Conservation (phyloP, 2,329 filamentous ascomycete species). For the Aspergillus uvarum region DNA sequence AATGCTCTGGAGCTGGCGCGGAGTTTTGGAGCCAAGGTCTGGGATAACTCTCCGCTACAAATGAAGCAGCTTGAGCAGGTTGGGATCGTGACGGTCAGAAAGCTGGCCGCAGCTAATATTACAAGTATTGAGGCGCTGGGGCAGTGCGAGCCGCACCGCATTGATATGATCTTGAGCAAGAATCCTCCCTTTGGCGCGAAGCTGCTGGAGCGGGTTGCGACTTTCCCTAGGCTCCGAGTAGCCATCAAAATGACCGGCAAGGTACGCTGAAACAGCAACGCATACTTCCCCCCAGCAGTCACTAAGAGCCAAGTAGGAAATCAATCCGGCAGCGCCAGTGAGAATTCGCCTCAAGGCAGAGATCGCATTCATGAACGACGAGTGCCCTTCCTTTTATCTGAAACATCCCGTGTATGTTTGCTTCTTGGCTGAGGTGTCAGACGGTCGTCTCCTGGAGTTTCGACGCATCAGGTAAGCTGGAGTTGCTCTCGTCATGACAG, state of each 20-base stretch:
- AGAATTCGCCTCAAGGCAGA: constrained; percentile 64
- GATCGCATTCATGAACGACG: constrained; percentile 70
- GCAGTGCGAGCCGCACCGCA: constrained; percentile 63
- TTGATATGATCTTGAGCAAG: constrained; percentile 74
- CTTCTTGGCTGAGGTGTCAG: constrained; percentile 69
- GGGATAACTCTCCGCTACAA: constrained; percentile 80
- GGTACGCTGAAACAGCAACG: constrained; percentile 34
- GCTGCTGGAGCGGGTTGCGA: constrained; percentile 61
- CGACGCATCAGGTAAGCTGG: constrained; percentile 54
- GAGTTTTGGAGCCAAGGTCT: constrained; percentile 70
- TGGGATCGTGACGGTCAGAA: constrained; percentile 72
- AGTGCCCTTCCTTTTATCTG: constrained; percentile 60
- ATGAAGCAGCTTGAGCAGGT: constrained; percentile 80
- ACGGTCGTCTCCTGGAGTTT: constrained; percentile 70
- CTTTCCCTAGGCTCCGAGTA: constrained; percentile 69
- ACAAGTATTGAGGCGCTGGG: constrained; percentile 70
- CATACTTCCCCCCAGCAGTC: constrained; percentile 16
- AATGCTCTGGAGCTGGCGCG: constrained; percentile 75
- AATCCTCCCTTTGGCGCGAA: constrained; percentile 81
- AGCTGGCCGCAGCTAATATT: constrained; percentile 69
- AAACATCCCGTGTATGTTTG: constrained; percentile 67
- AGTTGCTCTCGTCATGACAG: constrained; percentile 2
- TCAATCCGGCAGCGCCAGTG: constrained; percentile 44
- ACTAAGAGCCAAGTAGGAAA: constrained; percentile 28
- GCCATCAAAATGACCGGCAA: constrained; percentile 53